A percentile compares a stretch with the other conserved stretches of the same genome.
Conservation (phyloP, 805 yeast species). For the Saturnispora dispora region DNA sequence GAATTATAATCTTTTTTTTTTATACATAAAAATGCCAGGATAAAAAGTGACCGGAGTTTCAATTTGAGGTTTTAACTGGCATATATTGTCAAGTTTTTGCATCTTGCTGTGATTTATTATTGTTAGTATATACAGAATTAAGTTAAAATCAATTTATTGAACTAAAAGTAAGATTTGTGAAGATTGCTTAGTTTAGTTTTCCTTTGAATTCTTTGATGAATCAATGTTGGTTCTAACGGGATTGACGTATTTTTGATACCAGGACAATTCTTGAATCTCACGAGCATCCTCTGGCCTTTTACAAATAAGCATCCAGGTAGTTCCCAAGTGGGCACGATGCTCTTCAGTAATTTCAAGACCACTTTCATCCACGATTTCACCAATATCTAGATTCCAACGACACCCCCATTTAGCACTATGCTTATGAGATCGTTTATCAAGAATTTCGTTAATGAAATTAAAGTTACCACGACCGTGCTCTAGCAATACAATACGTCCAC, state of each 20-base stretch:
- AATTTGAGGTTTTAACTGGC: not conserved
- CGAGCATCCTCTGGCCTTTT: constrained; percentile 62
- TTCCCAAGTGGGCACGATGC: constrained; percentile 78
- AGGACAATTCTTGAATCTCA: constrained; percentile 37
- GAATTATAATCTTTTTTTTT: not conserved
- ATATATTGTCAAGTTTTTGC: not conserved
- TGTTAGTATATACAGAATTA: not conserved
- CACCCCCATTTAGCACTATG: constrained; percentile 94
- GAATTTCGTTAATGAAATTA: constrained; percentile 64
- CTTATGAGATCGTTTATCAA: constrained; percentile 75
- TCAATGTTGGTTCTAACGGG: constrained; percentile 25
- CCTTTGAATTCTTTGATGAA: constrained; percentile 17
- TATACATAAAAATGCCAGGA: not conserved
- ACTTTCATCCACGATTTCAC: constrained; percentile 72
- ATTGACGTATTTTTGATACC: constrained; percentile 41
- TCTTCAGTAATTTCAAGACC: constrained; percentile 79
- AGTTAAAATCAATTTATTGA: not conserved
- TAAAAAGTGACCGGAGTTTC: not conserved
- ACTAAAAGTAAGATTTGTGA: not conserved
- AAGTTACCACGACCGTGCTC: constrained; percentile 91
- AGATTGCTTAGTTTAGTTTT: not conserved
- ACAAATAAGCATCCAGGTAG: constrained; percentile 80
- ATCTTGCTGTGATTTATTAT: not conserved
- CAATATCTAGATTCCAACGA: constrained; percentile 93
- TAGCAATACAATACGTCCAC: constrained; percentile 76